Evolutionary conservation across 2,329 filamentous ascomycete species (phyloP).

Genomic region (Didymella segeticola): DNA sequence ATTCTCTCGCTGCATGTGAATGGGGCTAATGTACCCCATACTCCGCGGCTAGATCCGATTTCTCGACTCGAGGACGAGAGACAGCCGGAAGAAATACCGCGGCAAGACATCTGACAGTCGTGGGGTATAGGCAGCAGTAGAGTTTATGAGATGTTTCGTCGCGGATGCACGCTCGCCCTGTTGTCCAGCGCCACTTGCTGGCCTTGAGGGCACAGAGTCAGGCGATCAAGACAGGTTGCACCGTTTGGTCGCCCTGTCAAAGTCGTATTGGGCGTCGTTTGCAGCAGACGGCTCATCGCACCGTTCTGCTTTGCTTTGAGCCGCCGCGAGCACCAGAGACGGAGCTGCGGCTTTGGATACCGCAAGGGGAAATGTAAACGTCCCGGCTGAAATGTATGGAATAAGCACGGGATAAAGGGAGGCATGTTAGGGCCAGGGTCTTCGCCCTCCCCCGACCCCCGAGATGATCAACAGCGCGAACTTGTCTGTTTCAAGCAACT

Average conservation of each 20-base stretch:
- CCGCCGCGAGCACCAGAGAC: constrained; percentile 4
- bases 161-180: constrained; percentile 11
- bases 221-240: constrained; percentile 17
- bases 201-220: constrained; percentile 1
- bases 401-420: constrained; percentile 12
- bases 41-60: constrained; percentile 31
- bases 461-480: constrained; percentile 13
- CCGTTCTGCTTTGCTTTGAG: constrained; percentile 11
- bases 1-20: constrained; percentile 31
- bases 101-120: constrained; percentile 5
- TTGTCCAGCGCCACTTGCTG: constrained; percentile 13
- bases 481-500: constrained; percentile 11
- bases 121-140: constrained; percentile 8
- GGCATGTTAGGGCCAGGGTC: constrained; percentile 3
- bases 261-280: constrained; percentile 2
- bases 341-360: constrained; percentile 3
- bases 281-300: constrained; percentile 3
- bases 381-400: constrained; percentile 12
- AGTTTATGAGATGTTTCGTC: constrained; percentile 32
- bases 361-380: constrained; percentile 18
- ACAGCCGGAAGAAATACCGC: constrained; percentile 15
- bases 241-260: constrained; percentile 10
- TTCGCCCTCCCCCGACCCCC: constrained; percentile 10
- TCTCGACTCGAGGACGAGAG: constrained; percentile 15
- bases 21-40: constrained; percentile 45